Conservation (phyloP, 2,329 filamentous ascomycete genomes). For the Penicillium sp. region DNA sequence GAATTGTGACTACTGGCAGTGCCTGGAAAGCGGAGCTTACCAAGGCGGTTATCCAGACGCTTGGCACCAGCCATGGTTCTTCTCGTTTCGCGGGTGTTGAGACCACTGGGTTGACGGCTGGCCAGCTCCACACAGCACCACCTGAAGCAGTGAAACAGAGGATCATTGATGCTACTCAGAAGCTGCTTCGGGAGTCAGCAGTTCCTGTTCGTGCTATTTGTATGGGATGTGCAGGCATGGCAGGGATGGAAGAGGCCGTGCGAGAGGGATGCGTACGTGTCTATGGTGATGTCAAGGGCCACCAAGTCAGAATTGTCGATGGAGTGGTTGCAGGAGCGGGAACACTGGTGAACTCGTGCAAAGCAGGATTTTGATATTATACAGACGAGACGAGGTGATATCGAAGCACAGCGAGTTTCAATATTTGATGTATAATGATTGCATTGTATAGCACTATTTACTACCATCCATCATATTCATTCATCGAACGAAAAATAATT, state of each 20-base stretch:
- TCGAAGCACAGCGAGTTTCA: background rate
- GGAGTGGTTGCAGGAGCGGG: conserved; percentile 52
- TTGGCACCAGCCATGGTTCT: conserved; percentile 44
- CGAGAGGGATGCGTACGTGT: conserved; percentile 65
- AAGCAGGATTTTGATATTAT: conserved; percentile 32
- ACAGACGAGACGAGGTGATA: background rate
- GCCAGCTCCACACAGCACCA: conserved; percentile 71
- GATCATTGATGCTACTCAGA: conserved; percentile 69
- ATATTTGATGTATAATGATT: background rate
- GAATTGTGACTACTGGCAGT: conserved; percentile 83
- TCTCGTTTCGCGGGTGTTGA: conserved; percentile 73
- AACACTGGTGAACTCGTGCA: conserved; percentile 37
- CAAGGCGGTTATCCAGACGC: conserved; percentile 62
- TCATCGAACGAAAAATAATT: background rate
- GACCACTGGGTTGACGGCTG: conserved; percentile 77
- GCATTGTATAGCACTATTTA: background rate
- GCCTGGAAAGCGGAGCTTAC: conserved; percentile 77
- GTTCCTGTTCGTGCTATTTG: conserved; percentile 67
- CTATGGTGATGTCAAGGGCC: conserved; percentile 60
- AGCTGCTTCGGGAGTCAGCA: conserved; percentile 55
- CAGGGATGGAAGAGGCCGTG: conserved; percentile 76
- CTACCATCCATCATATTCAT: background rate
- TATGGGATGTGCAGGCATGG: conserved; percentile 90
- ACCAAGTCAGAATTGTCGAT: conserved; percentile 70
- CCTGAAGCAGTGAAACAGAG: conserved; percentile 63